Base-by-base conservation (phyloP, 1,284 basidiomycete species). In the Hemileia vastatrix region DNA sequence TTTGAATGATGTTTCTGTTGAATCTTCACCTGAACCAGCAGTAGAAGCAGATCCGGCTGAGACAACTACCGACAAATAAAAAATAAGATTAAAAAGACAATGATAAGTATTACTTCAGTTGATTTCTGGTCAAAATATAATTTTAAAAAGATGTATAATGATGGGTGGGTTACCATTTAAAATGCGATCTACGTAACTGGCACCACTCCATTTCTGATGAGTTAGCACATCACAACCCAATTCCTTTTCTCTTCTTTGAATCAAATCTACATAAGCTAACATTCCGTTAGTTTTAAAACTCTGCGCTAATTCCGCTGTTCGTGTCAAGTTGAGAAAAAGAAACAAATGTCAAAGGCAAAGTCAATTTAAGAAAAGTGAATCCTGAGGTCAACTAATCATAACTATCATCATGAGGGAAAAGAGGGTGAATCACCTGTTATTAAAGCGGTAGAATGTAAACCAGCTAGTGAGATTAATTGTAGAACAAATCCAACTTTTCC, bases 141-240 rank as follows among this genome's bases (percentile, higher is more conserved):
- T n/a, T n/a, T n/a, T n/a, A n/a, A n/a, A n/a, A n/a, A n/a, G n/a
- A n/a, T n/a, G n/a, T n/a, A n/a, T n/a, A n/a, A n/a, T n/a, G n/a
- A n/a, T n/a, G n/a, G n/a, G n/a, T n/a, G n/a, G n/a, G 43, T 18
- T 40, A 59, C 58, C 58, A 19, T 73, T 75, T 64, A 76, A 70
- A 52, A 73, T 68, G 53, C 85, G 79, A 77, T 92, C 89, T 64
- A 90, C 83, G 74, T 91, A 91, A 71, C 86, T 87, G 15, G 89
- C 88, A 36, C 89, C 89, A 66, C 86, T 89, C 89, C 89, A 91
- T 79, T 89, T 90, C 77, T 91, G 88, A 76, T 91, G 88, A 1
- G 87, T 91, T 60, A 95, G 80, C 47, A 96, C 90, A 75, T 96
- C 92, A 69, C 88, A 90, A 32, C 89, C 88, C 54, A 93, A 84